A percentile compares a stretch with the other conserved stretches of the same genome.
phyloP scores from a whole-genome alignment of 2,329 filamentous ascomycete species.

The Periconia digitata region DNA sequence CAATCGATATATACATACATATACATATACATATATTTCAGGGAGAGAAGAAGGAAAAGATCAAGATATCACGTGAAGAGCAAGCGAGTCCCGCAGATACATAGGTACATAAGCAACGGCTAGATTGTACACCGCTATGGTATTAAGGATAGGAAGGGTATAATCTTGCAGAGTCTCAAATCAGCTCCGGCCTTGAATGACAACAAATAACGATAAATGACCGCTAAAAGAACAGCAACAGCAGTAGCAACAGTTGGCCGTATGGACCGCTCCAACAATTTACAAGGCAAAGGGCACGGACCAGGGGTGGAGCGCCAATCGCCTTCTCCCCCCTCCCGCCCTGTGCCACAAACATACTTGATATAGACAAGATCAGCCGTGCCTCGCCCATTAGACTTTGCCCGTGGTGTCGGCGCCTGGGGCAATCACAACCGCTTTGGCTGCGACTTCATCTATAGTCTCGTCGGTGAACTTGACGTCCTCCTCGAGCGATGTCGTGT shows the following conservation, averaged over 20 bases:
- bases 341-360: conserved; percentile 7
- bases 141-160: conserved; percentile 10
- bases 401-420: conserved; percentile 18
- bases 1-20: no score
- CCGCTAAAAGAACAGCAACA: conserved; percentile 15
- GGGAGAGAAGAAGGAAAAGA: neutral
- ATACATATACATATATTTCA: neutral
- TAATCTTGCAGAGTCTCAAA: conserved; percentile 25
- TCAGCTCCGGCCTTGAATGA: conserved; percentile 13
- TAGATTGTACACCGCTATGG: no score
- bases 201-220: no score
- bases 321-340: no score
- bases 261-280: no score
- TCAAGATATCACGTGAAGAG: neutral
- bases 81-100: conserved; percentile 3
- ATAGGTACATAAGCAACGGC: no score
- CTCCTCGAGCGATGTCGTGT: conserved; percentile 77
- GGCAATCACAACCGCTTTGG: conserved; percentile 24
- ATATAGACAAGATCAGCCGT: conserved; percentile 9
- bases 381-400: conserved; percentile 27
- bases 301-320: no score
- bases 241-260: no score
- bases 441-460: conserved; percentile 69
- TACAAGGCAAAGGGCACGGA: no score
- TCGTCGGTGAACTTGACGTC: conserved; percentile 86